Conservation (phyloP, 352 stramenopile genomes). For the Globisporangium paddicum region DNA sequence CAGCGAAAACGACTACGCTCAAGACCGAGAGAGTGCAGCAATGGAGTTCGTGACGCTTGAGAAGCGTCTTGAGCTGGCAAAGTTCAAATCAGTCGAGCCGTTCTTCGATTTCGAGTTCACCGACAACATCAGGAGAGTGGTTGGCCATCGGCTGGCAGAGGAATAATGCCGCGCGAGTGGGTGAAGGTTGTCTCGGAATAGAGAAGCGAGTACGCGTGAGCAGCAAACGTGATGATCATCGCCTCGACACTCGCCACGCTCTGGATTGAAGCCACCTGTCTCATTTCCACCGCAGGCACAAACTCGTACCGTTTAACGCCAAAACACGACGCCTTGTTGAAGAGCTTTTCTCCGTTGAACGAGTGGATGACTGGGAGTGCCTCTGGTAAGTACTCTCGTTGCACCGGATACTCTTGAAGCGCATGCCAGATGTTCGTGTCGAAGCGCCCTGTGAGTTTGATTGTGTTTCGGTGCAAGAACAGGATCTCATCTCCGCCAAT, state of each 20-base stretch:
- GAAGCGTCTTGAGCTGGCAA: conserved; percentile 21
- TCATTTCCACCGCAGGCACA: conserved; percentile 16
- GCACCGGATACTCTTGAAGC: conserved; percentile 36
- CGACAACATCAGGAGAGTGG: conserved; percentile 12
- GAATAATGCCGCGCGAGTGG: neutral
- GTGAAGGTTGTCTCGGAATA: neutral
- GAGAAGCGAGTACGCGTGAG: conserved; percentile 28
- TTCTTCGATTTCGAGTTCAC: conserved; percentile 27
- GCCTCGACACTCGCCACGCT: conserved; percentile 12
- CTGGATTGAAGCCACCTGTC: conserved; percentile 13
- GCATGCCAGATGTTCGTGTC: conserved; percentile 36
- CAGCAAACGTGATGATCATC: conserved; percentile 29
- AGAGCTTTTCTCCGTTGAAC: conserved; percentile 52
- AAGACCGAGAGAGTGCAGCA: conserved; percentile 20
- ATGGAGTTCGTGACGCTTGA: conserved; percentile 25
- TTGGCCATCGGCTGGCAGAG: conserved; percentile 3
- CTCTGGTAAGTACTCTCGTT: conserved; percentile 11
- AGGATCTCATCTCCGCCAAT: conserved; percentile 25
- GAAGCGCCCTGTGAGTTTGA: conserved; percentile 47
- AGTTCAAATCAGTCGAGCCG: conserved; percentile 23
- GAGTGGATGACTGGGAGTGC: conserved; percentile 36
- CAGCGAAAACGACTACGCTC: neutral
- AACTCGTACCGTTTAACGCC: conserved; percentile 44
- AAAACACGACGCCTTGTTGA: conserved; percentile 68
- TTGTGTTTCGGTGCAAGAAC: conserved; percentile 52